A percentile compares a stretch with the other conserved stretches of the same genome.
phyloP scores from a whole-genome alignment of 148 eudicot species.

The Polygonum maritimum region DNA sequence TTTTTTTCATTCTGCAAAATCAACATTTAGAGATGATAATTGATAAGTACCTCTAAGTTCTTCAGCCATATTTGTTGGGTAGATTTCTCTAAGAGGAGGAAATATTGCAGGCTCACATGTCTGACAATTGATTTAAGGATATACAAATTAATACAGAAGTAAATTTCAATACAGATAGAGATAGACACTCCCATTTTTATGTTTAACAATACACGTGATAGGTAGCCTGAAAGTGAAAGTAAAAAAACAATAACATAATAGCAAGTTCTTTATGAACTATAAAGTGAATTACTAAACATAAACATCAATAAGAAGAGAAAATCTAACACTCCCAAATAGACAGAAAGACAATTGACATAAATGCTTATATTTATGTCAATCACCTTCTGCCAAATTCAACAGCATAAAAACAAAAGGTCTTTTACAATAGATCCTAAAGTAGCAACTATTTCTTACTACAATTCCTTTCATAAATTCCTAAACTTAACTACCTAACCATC shows the following conservation, averaged over 20 bases:
- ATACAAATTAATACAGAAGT: background rate
- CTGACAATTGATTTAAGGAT: conserved; percentile 37
- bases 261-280: conserved; percentile 1
- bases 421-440: background rate
- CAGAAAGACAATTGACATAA: background rate
- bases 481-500: background rate
- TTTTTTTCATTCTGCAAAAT: background rate
- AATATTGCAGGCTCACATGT: conserved; percentile 81
- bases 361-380: background rate
- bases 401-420: background rate
- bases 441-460: background rate
- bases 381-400: background rate
- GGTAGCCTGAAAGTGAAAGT: background rate
- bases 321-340: background rate
- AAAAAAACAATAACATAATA: background rate
- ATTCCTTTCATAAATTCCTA: background rate
- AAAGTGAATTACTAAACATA: background rate
- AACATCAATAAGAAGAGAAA: background rate
- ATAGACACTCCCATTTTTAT: no score
- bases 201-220: background rate
- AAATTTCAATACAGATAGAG: background rate
- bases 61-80: conserved; percentile 78
- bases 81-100: conserved; percentile 84
- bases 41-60: conserved; percentile 58
- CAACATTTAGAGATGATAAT: background rate